A percentile compares a stretch with the other conserved stretches of the same genome.
phyloP scores from a whole-genome alignment of 331 rosid species.

The Rosa hybrid region DNA sequence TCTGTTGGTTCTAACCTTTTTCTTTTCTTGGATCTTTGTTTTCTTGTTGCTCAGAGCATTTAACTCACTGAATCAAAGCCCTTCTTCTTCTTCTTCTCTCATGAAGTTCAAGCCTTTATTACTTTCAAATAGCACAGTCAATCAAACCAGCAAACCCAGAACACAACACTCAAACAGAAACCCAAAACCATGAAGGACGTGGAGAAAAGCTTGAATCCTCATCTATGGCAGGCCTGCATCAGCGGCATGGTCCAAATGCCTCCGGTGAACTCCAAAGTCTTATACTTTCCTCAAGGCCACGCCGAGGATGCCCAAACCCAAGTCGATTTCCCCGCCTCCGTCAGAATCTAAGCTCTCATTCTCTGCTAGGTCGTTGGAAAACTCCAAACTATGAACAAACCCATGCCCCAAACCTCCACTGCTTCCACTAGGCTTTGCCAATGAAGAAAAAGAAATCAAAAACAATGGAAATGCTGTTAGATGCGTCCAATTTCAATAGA shows the following conservation, averaged over 20 bases:
- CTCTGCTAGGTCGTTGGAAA: conserved; percentile 64
- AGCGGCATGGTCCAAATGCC: conserved; percentile 48
- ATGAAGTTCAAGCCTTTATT: conserved; percentile 12
- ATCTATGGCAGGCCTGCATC: conserved; percentile 98
- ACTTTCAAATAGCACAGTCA: not conserved
- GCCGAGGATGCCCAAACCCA: conserved; percentile 84
- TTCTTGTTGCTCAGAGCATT: conserved; percentile 25
- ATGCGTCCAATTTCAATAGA: too few species aligned
- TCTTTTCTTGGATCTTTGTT: conserved; percentile 23
- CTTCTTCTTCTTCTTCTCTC: not conserved
- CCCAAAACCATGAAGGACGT: conserved; percentile 53
- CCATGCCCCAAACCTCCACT: too few species aligned
- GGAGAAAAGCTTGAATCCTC: conserved; percentile 76
- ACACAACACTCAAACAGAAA: not conserved
- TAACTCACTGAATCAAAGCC: not conserved
- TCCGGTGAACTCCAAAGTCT: conserved; percentile 69
- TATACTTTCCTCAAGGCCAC: conserved; percentile 96
- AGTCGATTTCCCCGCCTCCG: conserved; percentile 48
- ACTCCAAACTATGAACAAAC: too few species aligned
- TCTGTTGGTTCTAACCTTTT: too few species aligned
- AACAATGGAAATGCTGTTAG: too few species aligned
- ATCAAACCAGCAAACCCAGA: not conserved
- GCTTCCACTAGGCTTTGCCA: too few species aligned
- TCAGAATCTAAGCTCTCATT: conserved; percentile 62
- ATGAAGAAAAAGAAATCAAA: too few species aligned